Base-by-base conservation (phyloP, 441 rosid species). In the Aleurites moluccanus region DNA sequence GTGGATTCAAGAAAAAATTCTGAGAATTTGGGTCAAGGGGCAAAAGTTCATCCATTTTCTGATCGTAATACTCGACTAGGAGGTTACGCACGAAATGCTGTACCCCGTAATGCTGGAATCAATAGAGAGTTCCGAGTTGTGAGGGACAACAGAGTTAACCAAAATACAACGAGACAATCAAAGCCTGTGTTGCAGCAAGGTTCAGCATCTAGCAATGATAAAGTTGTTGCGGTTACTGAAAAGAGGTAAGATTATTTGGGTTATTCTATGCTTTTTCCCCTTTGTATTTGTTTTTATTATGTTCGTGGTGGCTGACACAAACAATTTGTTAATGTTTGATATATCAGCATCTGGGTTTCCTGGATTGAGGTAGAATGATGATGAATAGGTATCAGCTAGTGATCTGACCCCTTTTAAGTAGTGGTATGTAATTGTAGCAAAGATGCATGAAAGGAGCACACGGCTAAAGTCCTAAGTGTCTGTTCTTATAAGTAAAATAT, bases 61-160 rank as follows among this genome's bases (percentile, higher is more conserved):
- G 89, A 84, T 65, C 88, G 78, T 56, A 81, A 76, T 82, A 72
- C 71, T 71, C 87, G 79, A 72, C 89, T 86, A 71, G 89, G 86
- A 81, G 83, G 85, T 79, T 83, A 86, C 80, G 70, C 70, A 72
- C 87, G 87, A 69, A 75, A 77, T 73, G n/a, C 80, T 80, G 62
- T 81, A 21, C 85, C 90, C 74, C 87, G 88, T 73, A 85, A 80
- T 80, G 88, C 84, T 81, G 85, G 91, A 75, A 47, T 83, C 63
- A 90, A 44, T 81, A 86, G 85, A 84, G 91, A 88, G 86, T 94
- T 92, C 79, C 98, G 96, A 52, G 84, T 92, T 77, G 93, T 92
- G 73, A 87, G 89, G 74, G 97, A 94, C 85, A 92, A 92, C 81
- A 89, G 97, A 81, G 83, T 87, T 72, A 90, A 79, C 69, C 81